These are phyloP conservation scores for Fomitopsis serialis DNA, from an alignment of 768 basidiomycete genomes.

Conservation along the genomic window DNA sequence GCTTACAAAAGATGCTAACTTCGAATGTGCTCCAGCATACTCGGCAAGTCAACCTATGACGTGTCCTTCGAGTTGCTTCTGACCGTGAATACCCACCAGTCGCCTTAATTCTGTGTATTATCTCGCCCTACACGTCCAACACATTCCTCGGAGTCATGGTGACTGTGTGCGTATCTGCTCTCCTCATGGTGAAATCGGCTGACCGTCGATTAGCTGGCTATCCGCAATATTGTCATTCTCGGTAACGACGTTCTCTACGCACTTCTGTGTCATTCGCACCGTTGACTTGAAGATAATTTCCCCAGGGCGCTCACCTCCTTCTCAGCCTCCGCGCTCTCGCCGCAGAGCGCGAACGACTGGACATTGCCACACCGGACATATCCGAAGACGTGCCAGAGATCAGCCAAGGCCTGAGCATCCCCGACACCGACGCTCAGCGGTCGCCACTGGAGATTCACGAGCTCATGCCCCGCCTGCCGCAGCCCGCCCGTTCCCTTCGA, in stretches of 20 bases:
- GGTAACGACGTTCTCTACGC: slow-evolving; percentile 7
- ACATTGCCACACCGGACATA: slow-evolving; percentile 1
- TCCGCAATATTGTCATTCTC: slow-evolving; percentile 15
- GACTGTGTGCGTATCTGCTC: slow-evolving; percentile 5
- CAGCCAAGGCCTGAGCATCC: background rate
- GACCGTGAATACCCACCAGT: too few species aligned
- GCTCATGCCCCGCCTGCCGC: background rate
- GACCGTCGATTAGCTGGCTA: slow-evolving; percentile 10
- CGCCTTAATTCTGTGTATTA: slow-evolving; percentile 6
- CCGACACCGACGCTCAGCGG: background rate
- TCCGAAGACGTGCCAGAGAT: background rate
- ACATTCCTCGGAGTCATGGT: background rate
- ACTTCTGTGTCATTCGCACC: background rate
- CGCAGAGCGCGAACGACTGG: slow-evolving; percentile 8
- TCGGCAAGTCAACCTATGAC: too few species aligned
- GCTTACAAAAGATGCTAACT: too few species aligned
- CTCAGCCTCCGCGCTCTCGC: slow-evolving; percentile 14
- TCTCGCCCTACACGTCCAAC: background rate
- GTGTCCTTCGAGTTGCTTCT: too few species aligned
- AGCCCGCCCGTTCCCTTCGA: background rate
- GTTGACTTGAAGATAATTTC: background rate
- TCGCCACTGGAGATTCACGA: background rate
- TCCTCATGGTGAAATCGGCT: too few species aligned
- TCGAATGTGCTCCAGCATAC: slow-evolving; percentile 1
- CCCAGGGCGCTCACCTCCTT: slow-evolving; percentile 17